These are phyloP conservation scores for Colletotrichum chrysophilum DNA, from an alignment of 2,329 filamentous ascomycete genomes.

Conservation along the genomic window DNA sequence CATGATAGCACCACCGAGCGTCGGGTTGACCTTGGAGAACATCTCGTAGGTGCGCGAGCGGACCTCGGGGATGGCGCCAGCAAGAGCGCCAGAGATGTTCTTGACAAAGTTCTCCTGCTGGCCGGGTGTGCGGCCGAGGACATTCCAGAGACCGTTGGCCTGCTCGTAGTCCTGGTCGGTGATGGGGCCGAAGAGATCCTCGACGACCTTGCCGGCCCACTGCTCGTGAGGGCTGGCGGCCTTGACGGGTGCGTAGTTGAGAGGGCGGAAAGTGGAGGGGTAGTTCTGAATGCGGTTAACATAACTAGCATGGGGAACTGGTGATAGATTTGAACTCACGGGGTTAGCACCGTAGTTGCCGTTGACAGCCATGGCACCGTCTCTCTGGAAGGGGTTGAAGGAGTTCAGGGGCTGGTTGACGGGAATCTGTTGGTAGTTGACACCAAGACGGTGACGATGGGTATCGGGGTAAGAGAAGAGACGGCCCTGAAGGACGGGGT, in stretches of 20 bases:
- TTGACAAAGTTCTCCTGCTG: slow-evolving; percentile 67
- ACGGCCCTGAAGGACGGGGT: slow-evolving; percentile 66
- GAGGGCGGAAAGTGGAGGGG: slow-evolving; percentile 47
- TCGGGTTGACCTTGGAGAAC: slow-evolving; percentile 61
- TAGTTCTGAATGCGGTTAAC: slow-evolving; percentile 47
- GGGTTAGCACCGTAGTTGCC: slow-evolving; percentile 65
- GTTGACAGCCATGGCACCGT: slow-evolving; percentile 74
- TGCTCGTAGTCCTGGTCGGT: slow-evolving; percentile 55
- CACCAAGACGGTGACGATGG: slow-evolving; percentile 66
- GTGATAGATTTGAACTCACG: background rate
- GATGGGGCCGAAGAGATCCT: slow-evolving; percentile 48
- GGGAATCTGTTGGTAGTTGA: slow-evolving; percentile 69
- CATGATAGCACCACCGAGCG: slow-evolving; percentile 57
- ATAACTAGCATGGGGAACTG: no score
- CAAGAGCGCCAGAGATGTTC: slow-evolving; percentile 64
- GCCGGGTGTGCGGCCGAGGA: slow-evolving; percentile 51
- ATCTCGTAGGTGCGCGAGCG: slow-evolving; percentile 65
- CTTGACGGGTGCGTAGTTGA: slow-evolving; percentile 48
- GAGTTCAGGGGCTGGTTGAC: slow-evolving; percentile 61
- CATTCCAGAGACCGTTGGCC: slow-evolving; percentile 52
- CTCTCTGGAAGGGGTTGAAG: slow-evolving; percentile 75
- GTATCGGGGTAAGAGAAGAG: slow-evolving; percentile 68
- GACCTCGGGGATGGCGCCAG: slow-evolving; percentile 57
- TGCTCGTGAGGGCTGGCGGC: slow-evolving; percentile 49
- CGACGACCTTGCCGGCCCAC: slow-evolving; percentile 51